Conservation (phyloP, 2,329 filamentous ascomycete species). For the Clarireedia hainanense region DNA sequence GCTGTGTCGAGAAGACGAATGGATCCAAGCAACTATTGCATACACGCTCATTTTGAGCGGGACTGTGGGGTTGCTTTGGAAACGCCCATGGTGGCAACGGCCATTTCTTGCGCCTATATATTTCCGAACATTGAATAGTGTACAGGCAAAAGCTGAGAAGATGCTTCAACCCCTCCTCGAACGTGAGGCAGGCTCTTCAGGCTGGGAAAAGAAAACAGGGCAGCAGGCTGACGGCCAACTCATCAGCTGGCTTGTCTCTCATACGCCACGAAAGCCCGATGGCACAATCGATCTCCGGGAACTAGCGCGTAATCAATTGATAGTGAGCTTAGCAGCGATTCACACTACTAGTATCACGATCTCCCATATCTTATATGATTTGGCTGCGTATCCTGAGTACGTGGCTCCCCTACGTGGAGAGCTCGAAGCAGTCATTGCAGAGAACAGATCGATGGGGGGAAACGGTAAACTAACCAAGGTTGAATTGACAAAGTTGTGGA, state of each 20-base stretch:
- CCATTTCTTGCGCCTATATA: slow-evolving; percentile 1
- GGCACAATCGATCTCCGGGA: background rate
- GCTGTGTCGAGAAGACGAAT: slow-evolving; percentile 22
- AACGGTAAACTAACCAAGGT: slow-evolving; percentile 1
- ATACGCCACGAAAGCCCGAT: background rate
- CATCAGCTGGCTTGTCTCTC: background rate
- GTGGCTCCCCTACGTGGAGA: slow-evolving; percentile 1
- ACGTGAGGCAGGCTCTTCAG: background rate
- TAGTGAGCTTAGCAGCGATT: slow-evolving; percentile 5
- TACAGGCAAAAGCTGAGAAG: background rate
- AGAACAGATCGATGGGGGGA: slow-evolving; percentile 17
- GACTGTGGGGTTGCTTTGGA: background rate
- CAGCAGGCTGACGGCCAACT: background rate
- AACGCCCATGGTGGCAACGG: background rate
- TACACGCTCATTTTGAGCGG: slow-evolving; percentile 11
- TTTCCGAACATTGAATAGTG: background rate
- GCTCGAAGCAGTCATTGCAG: background rate
- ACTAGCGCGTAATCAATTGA: background rate
- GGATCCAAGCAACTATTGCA: slow-evolving; percentile 16
- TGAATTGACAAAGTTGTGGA: slow-evolving; percentile 2
- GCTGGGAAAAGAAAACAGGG: background rate
- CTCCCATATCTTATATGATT: slow-evolving; percentile 31
- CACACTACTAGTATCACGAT: slow-evolving; percentile 40
- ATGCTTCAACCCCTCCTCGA: background rate
- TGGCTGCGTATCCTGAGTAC: slow-evolving; percentile 2